These are phyloP conservation scores for Colletotrichum falcatum DNA, from an alignment of 2,329 filamentous ascomycete species.

Conservation along the genomic window DNA sequence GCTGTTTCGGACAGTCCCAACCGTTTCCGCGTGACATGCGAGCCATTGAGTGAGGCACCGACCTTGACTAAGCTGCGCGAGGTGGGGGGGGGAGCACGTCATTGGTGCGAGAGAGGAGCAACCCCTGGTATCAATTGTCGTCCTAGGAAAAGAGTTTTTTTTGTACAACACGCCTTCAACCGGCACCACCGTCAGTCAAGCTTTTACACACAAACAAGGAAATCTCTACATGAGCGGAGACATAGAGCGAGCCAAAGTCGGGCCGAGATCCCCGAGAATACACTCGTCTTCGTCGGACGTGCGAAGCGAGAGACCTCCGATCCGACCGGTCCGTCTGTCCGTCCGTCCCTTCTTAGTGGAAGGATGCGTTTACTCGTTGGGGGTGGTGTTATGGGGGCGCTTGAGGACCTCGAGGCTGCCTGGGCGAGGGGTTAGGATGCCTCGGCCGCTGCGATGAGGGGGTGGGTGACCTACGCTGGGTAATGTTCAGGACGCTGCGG, in stretches of 20 bases:
- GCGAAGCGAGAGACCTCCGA: slow-evolving; percentile 9
- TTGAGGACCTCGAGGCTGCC: slow-evolving; percentile 60
- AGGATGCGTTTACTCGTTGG: slow-evolving; percentile 37
- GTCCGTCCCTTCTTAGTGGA: background rate
- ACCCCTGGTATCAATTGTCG: slow-evolving; percentile 39
- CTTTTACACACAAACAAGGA: slow-evolving; percentile 19
- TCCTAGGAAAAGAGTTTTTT: slow-evolving; percentile 10
- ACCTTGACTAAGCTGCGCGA: background rate
- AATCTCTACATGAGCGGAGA: slow-evolving; percentile 24
- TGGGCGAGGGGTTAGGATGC: slow-evolving; percentile 45
- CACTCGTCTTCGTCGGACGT: slow-evolving; percentile 16
- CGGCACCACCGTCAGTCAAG: slow-evolving; percentile 15
- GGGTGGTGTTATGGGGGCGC: slow-evolving; percentile 50
- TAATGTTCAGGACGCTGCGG: slow-evolving; percentile 73
- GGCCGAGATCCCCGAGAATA: slow-evolving; percentile 15
- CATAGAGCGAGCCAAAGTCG: slow-evolving; percentile 9
- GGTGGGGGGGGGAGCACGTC: background rate
- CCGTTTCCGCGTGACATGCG: background rate
- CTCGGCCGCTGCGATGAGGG: background rate
- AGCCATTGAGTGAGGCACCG: background rate
- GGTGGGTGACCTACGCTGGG: slow-evolving; percentile 77
- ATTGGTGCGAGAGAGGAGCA: slow-evolving; percentile 4
- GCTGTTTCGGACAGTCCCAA: background rate
- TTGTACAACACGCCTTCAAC: slow-evolving; percentile 33
- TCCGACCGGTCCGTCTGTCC: slow-evolving; percentile 1